Percentiles rank a stretch among this genome's conserved stretches.
phyloP scores from a whole-genome alignment of 208 protist species.

The Eutreptiella sp. region DNA sequence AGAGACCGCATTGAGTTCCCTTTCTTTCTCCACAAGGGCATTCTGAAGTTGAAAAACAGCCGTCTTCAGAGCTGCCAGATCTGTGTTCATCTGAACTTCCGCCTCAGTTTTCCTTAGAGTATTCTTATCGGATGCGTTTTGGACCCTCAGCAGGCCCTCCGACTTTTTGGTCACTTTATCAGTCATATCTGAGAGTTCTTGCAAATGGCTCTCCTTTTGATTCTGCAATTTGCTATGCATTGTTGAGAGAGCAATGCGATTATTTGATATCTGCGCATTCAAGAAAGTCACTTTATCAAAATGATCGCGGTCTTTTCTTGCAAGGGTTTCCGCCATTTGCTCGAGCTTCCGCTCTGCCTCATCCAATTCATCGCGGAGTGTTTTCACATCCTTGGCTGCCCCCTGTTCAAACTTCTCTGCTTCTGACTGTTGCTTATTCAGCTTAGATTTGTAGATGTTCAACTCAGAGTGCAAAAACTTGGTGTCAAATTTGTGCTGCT shows the following conservation, averaged over 20 bases:
- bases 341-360: slow-evolving; percentile 49
- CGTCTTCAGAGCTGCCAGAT: slow-evolving; percentile 46
- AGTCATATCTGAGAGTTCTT: slow-evolving; percentile 38
- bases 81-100: slow-evolving; percentile 45
- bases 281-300: slow-evolving; percentile 75
- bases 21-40: slow-evolving; percentile 33
- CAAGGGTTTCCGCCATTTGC: slow-evolving; percentile 55
- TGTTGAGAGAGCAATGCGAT: slow-evolving; percentile 55
- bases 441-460: slow-evolving; percentile 43
- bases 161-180: slow-evolving; percentile 24
- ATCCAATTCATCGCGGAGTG: slow-evolving; percentile 42
- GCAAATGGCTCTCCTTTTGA: slow-evolving; percentile 42
- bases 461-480: slow-evolving; percentile 64
- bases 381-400: slow-evolving; percentile 22
- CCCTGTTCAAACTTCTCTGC: slow-evolving; percentile 33
- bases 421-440: slow-evolving; percentile 31
- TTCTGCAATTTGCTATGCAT: slow-evolving; percentile 53
- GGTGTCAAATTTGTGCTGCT: slow-evolving; percentile 71
- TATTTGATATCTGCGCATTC: slow-evolving; percentile 71
- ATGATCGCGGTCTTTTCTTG: slow-evolving; percentile 58
- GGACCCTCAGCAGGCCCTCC: slow-evolving; percentile 22
- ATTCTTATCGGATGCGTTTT: slow-evolving; percentile 30
- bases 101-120: slow-evolving; percentile 1
- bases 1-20: slow-evolving; percentile 31
- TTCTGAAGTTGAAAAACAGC: slow-evolving; percentile 38